Evolutionary conservation across 441 rosid species (phyloP), one percentile per base, ranked within the genome.

Genomic region (Daphne laureola): DNA sequence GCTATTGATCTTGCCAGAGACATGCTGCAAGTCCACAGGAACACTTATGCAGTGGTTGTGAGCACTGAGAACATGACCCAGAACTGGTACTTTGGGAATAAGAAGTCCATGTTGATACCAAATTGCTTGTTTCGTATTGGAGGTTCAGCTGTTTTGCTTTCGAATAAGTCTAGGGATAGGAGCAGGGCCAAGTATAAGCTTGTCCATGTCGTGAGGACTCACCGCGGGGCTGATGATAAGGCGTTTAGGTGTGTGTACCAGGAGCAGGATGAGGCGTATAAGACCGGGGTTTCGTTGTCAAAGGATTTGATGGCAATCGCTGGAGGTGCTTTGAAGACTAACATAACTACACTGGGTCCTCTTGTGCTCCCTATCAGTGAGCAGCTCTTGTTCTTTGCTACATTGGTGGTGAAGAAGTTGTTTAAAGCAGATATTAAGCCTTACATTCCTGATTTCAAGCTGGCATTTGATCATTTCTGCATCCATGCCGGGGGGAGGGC

Each of bases 281-380:
- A 81, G 64, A 77, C 78, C 0, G 90, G 86, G 0, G 94, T 86
- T 53, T 81, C 86, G 0, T 46, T 86, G 48, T 86, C 94, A 0
- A 86, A 83, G 67, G 94, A 86, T 40, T 62, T 81, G 57, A 83
- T 80, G 88, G 94, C 94, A 0, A 79, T 86, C 58, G 94, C 90
- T 2, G 88, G 94, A 9, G 81, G 75, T 18, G 78, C 90, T 17
- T 76, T 80, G 23, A 85, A 80, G 57, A 74, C 83, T 18, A 85
- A 85, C 40, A 85, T 86, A 65, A 83, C 87, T 1, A 83, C 90
- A 0, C 53, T 86, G 46, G 90, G 84, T 54, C 90, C 87, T 47
- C 72, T 83, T 12, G 90, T 80, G 14, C 70, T 86, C 15, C 94
- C 94, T 2, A 64, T 86, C 42, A 83, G 87, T 4, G 95, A 86